phyloP scores from a whole-genome alignment of 2,329 filamentous ascomycete genomes.

The Bipolaris gigantea region DNA sequence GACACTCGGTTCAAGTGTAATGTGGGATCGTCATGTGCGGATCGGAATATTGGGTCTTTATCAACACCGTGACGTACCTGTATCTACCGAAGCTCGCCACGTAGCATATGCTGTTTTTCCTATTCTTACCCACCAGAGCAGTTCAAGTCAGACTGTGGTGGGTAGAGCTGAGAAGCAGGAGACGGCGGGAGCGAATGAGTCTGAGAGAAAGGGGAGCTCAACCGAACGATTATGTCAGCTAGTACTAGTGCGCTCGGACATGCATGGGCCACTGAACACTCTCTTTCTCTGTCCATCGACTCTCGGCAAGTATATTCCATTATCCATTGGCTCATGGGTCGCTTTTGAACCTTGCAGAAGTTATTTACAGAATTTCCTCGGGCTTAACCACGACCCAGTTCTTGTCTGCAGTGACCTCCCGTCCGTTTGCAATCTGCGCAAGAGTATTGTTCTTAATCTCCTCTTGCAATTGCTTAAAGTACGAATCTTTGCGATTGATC shows the following conservation, averaged over 20 bases:
- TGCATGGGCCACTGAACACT: background rate
- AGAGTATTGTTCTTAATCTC: conserved; percentile 29
- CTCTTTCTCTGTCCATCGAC: background rate
- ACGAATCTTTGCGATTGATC: conserved; percentile 30
- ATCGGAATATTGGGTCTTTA: background rate
- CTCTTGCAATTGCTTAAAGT: conserved; percentile 23
- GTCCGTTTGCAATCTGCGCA: conserved; percentile 30
- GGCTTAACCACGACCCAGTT: conserved; percentile 38
- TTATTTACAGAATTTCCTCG: conserved; percentile 28
- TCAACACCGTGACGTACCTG: conserved; percentile 1
- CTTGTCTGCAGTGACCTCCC: conserved; percentile 35
- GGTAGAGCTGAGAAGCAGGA: background rate
- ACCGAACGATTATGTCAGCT: conserved; percentile 9
- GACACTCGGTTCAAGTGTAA: conserved; percentile 23
- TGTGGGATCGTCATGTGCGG: conserved; percentile 13
- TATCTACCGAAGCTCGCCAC: background rate
- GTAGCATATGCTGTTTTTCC: background rate
- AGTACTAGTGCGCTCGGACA: background rate
- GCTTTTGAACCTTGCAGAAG: background rate
- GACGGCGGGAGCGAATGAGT: background rate
- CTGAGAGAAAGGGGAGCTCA: background rate
- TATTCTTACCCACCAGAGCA: background rate
- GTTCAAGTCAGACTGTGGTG: background rate
- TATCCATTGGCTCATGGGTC: background rate
- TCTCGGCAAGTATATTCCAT: background rate